Evolutionary conservation across 176 grass and related monocot species (phyloP).

Genomic region (Phoenix roebelenii): DNA sequence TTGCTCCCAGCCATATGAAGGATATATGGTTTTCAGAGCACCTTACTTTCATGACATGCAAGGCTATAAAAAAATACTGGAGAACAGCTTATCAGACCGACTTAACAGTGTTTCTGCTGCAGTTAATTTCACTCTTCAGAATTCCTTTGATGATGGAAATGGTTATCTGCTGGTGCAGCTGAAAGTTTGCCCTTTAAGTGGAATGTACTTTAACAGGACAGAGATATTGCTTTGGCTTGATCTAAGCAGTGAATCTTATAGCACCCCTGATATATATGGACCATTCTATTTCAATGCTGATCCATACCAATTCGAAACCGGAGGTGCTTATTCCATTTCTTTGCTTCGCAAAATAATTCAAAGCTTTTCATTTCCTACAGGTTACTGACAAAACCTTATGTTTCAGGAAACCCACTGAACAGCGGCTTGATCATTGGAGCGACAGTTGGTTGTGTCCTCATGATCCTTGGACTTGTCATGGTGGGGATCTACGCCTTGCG

Average conservation of each 20-base stretch:
- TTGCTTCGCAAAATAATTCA: not conserved
- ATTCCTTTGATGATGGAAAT: not conserved
- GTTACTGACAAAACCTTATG: not conserved
- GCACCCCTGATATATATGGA: slow-evolving; percentile 26
- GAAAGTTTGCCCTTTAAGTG: slow-evolving; percentile 30
- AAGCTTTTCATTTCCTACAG: slow-evolving; percentile 5
- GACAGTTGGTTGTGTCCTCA: slow-evolving; percentile 23
- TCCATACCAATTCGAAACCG: slow-evolving; percentile 27
- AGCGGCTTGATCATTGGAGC: slow-evolving; percentile 32
- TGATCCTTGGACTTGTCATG: slow-evolving; percentile 24
- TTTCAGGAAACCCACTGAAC: not conserved
- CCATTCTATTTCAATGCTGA: slow-evolving; percentile 35
- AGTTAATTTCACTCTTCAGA: not conserved
- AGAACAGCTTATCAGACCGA: not conserved
- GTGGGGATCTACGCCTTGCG: slow-evolving; percentile 36
- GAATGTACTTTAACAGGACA: slow-evolving; percentile 35
- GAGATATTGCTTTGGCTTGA: slow-evolving; percentile 44
- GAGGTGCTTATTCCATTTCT: slow-evolving; percentile 19
- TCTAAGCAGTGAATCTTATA: slow-evolving; percentile 36
- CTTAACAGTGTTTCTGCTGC: slow-evolving; percentile 10
- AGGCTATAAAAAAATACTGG: not conserved
- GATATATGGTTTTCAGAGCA: slow-evolving; percentile 50
- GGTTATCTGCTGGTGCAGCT: slow-evolving; percentile 32
- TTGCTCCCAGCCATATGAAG: slow-evolving; percentile 55
- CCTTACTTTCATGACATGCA: slow-evolving; percentile 31